A percentile compares a stretch with the other conserved stretches of the same genome.
Evolutionary conservation across 768 basidiomycete species (phyloP).

Genomic region (Tricholoma bakamatsutake): DNA sequence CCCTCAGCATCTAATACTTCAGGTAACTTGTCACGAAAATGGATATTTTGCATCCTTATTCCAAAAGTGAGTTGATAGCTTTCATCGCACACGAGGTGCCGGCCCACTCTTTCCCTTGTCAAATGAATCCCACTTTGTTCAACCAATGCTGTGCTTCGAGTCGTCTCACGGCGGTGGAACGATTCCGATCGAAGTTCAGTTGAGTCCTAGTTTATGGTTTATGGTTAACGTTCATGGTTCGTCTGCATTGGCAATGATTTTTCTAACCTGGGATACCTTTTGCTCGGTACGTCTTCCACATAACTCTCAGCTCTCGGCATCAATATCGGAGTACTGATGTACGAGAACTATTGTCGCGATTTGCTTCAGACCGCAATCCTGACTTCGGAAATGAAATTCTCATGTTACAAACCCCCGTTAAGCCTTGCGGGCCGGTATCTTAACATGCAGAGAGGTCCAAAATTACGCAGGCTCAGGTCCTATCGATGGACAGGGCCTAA

Average conservation of each 20-base stretch:
- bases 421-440: conserved; percentile 8
- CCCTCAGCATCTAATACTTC: not conserved
- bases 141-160: not conserved
- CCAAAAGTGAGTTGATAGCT: not conserved
- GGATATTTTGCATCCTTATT: not conserved
- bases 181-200: conserved; percentile 4
- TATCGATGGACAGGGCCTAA: conserved; percentile 12
- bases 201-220: not conserved
- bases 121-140: conserved; percentile 9
- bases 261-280: not conserved
- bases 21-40: not conserved
- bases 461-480: conserved; percentile 3
- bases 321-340: not conserved
- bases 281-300: not conserved
- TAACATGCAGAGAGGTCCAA: not conserved
- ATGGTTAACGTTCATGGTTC: not conserved
- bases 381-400: conserved; percentile 31
- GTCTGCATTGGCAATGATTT: not conserved
- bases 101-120: conserved; percentile 19
- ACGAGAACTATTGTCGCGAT: not conserved
- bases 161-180: not conserved
- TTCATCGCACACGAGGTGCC: conserved; percentile 19
- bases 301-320: not conserved
- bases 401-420: conserved; percentile 18
- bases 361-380: conserved; percentile 6